These are phyloP conservation scores for Oldenlandia corymbosa DNA, from an alignment of 257 asterid genomes.

Conservation along the genomic window DNA sequence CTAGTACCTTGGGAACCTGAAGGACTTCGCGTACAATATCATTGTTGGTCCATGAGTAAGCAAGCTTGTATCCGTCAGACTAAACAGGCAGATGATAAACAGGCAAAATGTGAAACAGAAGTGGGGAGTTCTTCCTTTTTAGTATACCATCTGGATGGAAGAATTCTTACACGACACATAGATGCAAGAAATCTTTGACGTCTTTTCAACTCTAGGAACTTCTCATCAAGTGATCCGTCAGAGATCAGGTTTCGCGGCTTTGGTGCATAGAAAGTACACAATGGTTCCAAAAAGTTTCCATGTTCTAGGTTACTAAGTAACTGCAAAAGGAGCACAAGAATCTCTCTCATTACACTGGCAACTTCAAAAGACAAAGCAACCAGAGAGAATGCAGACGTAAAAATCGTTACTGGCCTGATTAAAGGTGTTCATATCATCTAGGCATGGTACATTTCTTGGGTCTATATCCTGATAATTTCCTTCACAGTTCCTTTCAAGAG, in stretches of 20 bases:
- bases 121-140: neutral
- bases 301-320: neutral
- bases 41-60: slow-evolving; percentile 33
- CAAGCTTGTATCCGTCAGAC: slow-evolving; percentile 24
- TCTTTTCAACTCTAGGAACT: neutral
- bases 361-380: neutral
- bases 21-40: slow-evolving; percentile 32
- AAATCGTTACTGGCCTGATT: slow-evolving; percentile 20
- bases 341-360: neutral
- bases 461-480: slow-evolving; percentile 25
- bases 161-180: neutral
- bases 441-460: slow-evolving; percentile 23
- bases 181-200: neutral
- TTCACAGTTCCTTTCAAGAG: slow-evolving; percentile 29
- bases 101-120: slow-evolving; percentile 2
- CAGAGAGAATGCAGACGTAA: neutral
- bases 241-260: neutral
- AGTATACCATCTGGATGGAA: neutral
- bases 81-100: neutral
- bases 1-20: slow-evolving; percentile 28
- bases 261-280: neutral
- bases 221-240: neutral
- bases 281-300: slow-evolving; percentile 7
- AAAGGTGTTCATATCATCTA: slow-evolving; percentile 15
- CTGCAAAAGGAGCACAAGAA: neutral